Evolutionary conservation across 2,329 filamentous ascomycete genomes (phyloP), one percentile per base, ranked within the genome.

Genomic region (Exserohilum rostratum): DNA sequence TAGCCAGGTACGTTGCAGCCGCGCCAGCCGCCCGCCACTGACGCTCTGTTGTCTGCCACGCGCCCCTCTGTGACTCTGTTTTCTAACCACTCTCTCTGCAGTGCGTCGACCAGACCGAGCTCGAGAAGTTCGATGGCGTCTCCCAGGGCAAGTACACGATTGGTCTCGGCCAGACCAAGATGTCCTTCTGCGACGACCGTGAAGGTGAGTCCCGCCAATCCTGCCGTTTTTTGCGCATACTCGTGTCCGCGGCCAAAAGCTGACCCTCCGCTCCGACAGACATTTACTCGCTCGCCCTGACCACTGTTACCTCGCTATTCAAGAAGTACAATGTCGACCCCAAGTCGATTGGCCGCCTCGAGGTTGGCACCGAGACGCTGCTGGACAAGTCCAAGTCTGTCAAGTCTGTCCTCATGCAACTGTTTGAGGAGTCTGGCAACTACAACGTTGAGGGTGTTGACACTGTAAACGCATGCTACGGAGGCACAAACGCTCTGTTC

Each of bases 351-450:
- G 80, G 80, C 59, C 76, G 80, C 65, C 71, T 83, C 57, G 80
- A 83, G 65, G 80, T 83, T 57, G 80, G 80, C 66, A 83, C 80
- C 47, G 80, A 83, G 76, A 82, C 80, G 22, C 72, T 82, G 34
- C 77, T 83, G 57, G 80, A 83, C 77, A 83, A 83, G 77, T 81
- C 80, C 53, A 83, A 83, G 70, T 82, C 80, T 17, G 79, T 81
- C 68, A 83, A 83, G 75, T 80, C 79, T 4, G 79, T 83, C 45
- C 70, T 83, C 51, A 83, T 82, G 80, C 80, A 82, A 61, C 70
- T 83, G 42, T 83, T 83, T 58, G 76, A 77, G 59, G 71, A 76
- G 51, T 78, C 75, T n/a, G 80, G 79, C 68, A 82, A 83, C 73
- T 80, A 75, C 70, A 81, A 82, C 71, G 73, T 83, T 20, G 80